Base-by-base conservation (phyloP, 2,329 filamentous ascomycete genomes). In the Westerdykella sp. region DNA sequence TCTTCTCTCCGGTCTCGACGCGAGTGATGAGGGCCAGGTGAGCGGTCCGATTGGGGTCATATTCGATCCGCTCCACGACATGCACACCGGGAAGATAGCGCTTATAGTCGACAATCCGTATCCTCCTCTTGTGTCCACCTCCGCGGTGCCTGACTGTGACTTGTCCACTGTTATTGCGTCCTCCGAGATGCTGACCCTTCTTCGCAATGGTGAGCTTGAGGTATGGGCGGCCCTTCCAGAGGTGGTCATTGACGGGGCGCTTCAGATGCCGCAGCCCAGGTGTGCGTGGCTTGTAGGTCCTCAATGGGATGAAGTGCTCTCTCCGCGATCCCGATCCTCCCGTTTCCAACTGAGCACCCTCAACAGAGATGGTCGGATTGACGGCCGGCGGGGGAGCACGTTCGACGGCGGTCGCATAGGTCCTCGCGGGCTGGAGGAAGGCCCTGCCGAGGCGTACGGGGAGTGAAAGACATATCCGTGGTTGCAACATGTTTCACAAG, bases 201-300 rank as follows among this genome's bases (percentile, higher is more conserved):
- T 96, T 95, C 31, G 89, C 81, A 59, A 88, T 87, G 10, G 94
- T 98, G 67, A 98, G 77, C 40, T 83, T 80, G 28, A 87, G 75
- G 54, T 85, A 82, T 1, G 93, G 87, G 44, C 89, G 78, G 45
- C 93, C 93, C 70, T 95, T 96, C 88, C 88, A 97, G 37, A 98
- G 73, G 68, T 98, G 93, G 60, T 96, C 89, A 69, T 97, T 97
- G 69, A 96, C 84, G 12, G 93, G 89, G 35, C 93, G 81, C 67
- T 84, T 85, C 53, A 98, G 74, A 78, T 98, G 93, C 60, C 93
- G 83, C 46, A 95, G 69, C 77, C 93, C 93, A 11, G 91, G 91
- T 1, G 93, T 96, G 57, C 88, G 83, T 30, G 93, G 93, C 67
- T 87, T 97, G 69, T 96, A 98, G 42, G 86, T 93, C 57, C 87